Percentiles rank a stretch among this genome's conserved stretches.
Evolutionary conservation across 352 stramenopile species (phyloP).

Genomic region (Aphanomyces stellatus): DNA sequence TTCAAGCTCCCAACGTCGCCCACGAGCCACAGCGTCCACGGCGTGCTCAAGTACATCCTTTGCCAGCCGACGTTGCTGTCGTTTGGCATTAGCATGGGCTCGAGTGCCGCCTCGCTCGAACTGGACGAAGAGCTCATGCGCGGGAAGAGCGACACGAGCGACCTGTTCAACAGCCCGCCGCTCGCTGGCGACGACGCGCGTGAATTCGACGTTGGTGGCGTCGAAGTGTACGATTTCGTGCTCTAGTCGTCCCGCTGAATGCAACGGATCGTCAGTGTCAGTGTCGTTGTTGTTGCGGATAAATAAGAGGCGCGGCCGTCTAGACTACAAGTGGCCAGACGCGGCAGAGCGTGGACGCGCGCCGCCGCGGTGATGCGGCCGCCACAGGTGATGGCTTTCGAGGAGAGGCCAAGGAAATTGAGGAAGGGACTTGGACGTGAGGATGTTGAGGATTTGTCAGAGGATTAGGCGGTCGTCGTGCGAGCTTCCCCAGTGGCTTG

Average conservation of each 20-base stretch:
- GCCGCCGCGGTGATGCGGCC: not conserved
- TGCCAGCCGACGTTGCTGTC: not conserved
- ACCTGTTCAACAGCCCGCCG: not conserved
- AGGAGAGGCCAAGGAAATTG: not conserved
- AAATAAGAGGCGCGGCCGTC: not conserved
- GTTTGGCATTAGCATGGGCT: not conserved
- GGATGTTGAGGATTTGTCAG: not conserved
- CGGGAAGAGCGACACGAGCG: constrained; percentile 1
- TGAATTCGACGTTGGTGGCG: not conserved
- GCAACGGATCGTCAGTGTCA: not conserved
- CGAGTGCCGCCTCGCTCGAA: not conserved
- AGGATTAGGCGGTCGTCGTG: not conserved
- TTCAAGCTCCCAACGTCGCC: not conserved
- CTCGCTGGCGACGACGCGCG: not conserved
- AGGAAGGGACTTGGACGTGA: not conserved
- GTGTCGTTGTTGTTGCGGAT: not conserved
- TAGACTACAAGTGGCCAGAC: not conserved
- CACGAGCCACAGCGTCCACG: not conserved
- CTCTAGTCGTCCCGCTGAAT: not conserved
- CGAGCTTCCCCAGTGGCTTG: not conserved
- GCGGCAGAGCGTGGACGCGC: not conserved
- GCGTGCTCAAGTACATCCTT: constrained; percentile 8
- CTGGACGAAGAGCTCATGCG: constrained; percentile 8
- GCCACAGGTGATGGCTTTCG: not conserved
- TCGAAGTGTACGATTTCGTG: constrained; percentile 3